Evolutionary conservation across 1,284 basidiomycete genomes (phyloP), one percentile per base, ranked within the genome.

Genomic region (Leccinum angustisporum): DNA sequence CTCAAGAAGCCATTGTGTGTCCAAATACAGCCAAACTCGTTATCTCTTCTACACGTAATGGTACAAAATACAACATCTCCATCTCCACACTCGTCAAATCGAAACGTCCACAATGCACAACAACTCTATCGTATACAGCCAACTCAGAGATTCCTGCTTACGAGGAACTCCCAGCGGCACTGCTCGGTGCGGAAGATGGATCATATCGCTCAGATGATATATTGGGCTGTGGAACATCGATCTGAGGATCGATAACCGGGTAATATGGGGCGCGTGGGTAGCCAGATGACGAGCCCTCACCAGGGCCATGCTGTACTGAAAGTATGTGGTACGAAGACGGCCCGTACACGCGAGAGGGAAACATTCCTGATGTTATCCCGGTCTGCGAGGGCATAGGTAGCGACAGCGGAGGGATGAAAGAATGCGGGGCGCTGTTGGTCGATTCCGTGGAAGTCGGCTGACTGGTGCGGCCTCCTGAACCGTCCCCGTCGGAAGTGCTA

Each of bases 231-330:
- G 72, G 67, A 54, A 67, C 48, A 25, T 77, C 76, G 46, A 80
- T 76, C 59, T 72, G 75, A 11, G 77, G 77, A 64, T 79, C 78
- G 46, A 80, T 77, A 16, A 75, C 72, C 2, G 78, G 78, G 61
- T 75, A 77, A 59, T 80, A 79, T 36, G 63, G 51, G 7, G 63
- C 54, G 38, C 73, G 71, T 4, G 74, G 56, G 54, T 74, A 75
- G 10, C 64, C 64, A 43, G 51, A 56, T 16, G 64, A 73, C 14
- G 63, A 56, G 2, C 64, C 68, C 53, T 70, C 71, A 4, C 64
- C 61, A 0, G 61, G 60, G 16, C 57, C 57, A 30, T 67, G 67
- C 51, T 71, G 72, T n/a, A 63, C 34, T n/a, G 62, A 63, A 25
- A 74, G 65, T 4, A 76, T 57, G 46, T 75, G 73, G 58, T 76